Conservation (phyloP, 176 grass and related monocot species). For the Bolboschoenus planiculmis region DNA sequence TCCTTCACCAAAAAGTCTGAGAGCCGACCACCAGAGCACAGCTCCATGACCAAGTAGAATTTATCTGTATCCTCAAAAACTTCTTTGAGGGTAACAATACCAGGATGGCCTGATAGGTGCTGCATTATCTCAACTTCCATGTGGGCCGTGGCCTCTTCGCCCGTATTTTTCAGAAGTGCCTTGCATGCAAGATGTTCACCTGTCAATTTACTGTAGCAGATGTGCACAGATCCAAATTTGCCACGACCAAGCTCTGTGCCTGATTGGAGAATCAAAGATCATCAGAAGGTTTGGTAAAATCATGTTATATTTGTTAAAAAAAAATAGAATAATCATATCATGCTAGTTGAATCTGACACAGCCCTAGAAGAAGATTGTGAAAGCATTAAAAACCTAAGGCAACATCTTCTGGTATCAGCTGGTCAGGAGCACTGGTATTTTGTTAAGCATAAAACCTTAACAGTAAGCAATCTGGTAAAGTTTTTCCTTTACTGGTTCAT, state of each 20-base stretch:
- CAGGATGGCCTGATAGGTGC: conserved; percentile 87
- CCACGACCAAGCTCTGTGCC: conserved; percentile 65
- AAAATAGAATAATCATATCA: background rate
- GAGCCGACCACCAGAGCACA: conserved; percentile 59
- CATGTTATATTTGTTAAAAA: background rate
- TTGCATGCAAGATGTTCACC: conserved; percentile 82
- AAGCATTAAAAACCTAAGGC: background rate
- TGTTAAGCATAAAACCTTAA: background rate
- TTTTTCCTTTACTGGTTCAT: background rate
- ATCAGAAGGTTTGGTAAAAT: background rate
- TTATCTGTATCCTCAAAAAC: conserved; percentile 74
- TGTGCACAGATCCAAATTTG: conserved; percentile 80
- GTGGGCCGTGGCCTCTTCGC: conserved; percentile 77
- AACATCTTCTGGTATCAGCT: background rate
- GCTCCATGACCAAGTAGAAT: conserved; percentile 89
- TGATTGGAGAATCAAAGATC: background rate
- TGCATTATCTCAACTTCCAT: conserved; percentile 99
- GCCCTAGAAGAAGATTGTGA: background rate
- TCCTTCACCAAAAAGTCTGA: conserved; percentile 58
- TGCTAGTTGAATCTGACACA: background rate
- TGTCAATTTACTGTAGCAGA: conserved; percentile 54
- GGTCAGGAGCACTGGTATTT: background rate
- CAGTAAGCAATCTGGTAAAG: background rate
- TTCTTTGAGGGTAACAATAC: conserved; percentile 70
- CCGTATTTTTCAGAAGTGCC: conserved; percentile 51